Percentiles rank a stretch among this genome's conserved stretches.
Evolutionary conservation across 2,329 filamentous ascomycete genomes (phyloP).

Genomic region (Colletotrichum simmondsii): DNA sequence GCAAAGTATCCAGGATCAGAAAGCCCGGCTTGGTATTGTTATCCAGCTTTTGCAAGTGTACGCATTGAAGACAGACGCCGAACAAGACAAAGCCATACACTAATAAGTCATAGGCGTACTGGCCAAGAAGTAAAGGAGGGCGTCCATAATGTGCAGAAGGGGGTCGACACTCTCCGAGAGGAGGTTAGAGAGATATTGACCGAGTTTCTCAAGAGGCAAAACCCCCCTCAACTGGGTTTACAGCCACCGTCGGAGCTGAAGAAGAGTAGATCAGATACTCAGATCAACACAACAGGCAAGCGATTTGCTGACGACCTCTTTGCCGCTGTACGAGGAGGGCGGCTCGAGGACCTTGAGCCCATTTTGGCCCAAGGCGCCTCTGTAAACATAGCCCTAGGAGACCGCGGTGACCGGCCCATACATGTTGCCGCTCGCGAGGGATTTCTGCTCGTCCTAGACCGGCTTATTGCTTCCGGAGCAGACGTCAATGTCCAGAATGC

Average conservation of each 20-base stretch:
- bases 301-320: not conserved
- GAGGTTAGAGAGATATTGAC: not conserved
- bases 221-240: not conserved
- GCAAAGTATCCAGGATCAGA: constrained; percentile 9
- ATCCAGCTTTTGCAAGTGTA: not conserved
- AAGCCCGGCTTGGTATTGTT: not conserved
- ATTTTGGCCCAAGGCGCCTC: not conserved
- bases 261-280: constrained; percentile 13
- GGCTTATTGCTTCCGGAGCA: constrained; percentile 13
- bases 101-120: not conserved
- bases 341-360: not conserved
- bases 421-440: constrained; percentile 10
- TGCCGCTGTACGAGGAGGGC: not conserved
- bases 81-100: not conserved
- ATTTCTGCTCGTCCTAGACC: constrained; percentile 1
- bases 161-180: not conserved
- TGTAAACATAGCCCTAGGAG: not conserved
- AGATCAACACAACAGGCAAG: constrained; percentile 2
- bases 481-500: constrained; percentile 3
- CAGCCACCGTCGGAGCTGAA: constrained; percentile 2
- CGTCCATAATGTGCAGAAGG: not conserved
- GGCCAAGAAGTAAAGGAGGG: not conserved
- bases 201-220: not conserved
- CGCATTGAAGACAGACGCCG: not conserved
- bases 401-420: constrained; percentile 5